Evolutionary conservation across 23 red algal species (phyloP), one percentile per base, ranked within the genome.

Genomic region (Gracilaria gracilis): DNA sequence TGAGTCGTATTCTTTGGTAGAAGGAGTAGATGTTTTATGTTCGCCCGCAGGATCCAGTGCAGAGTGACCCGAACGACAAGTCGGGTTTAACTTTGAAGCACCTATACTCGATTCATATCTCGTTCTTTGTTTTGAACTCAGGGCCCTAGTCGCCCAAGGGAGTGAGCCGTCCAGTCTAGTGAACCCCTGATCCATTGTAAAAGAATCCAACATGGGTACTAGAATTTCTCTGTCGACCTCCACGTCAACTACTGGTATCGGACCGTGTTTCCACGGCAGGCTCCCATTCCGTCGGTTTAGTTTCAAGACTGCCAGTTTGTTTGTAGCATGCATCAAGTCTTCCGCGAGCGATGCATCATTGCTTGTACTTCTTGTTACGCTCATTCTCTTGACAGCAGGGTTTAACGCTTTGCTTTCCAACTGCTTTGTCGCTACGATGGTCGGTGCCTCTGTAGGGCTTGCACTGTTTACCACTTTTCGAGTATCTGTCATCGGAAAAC

Each of bases 221-320:
- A n/a, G 9, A 31, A 9, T 29, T 28, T 50, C 14, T 77, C 50
- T 25, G 20, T 49, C 6, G 34, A 27, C 72, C 14, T 27, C 34
- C 46, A 48, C 40, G 9, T 48, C 38, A 8, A 5, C 20, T 28
- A 31, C 42, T 40, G 38, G 2, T 28, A 7, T 7, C 9, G n/a
- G 0, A 25, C 4, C 27, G 23, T 77, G 40, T 51, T 77, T 77
- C 72, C 72, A 77, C 27, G 72, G 72, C 27, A 77, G 46, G 27
- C 42, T 27, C 0, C 72, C 72, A n/a, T 50, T 33, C 9, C 72
- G 40, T 25, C 72, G 40, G 46, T 19, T 77, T 17, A 77, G 23
- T 28, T 5, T 77, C 46, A 50, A 19, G 25, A 0, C 46, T 9
- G 72, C 9, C 9, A 50, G 23, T 27, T 20, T 28, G 3, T 35